Evolutionary conservation across 129 eudicot genomes (phyloP).

Genomic region (Arctium minus): DNA sequence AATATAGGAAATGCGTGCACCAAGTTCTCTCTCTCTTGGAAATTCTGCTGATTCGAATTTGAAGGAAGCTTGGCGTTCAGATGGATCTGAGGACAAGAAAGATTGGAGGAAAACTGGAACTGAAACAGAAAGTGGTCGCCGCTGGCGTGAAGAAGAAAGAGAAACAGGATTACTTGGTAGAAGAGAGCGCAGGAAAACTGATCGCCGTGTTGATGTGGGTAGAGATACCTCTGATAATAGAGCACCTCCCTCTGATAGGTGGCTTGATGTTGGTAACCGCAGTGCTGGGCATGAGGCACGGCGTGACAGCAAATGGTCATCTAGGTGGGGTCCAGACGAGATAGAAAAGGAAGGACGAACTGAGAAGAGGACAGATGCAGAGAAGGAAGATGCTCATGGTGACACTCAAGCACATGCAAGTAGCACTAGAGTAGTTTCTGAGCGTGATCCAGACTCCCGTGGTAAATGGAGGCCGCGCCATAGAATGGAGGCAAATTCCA

Average conservation of each 20-base stretch:
- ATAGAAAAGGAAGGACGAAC: conserved; percentile 64
- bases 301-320: conserved; percentile 75
- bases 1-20: conserved; percentile 76
- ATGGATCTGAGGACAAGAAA: conserved; percentile 71
- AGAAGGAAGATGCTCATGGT: conserved; percentile 53
- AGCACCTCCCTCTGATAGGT: conserved; percentile 56
- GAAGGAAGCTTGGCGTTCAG: conserved; percentile 75
- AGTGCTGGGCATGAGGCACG: conserved; percentile 44
- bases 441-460: conserved; percentile 63
- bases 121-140: conserved; percentile 71
- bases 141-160: conserved; percentile 99
- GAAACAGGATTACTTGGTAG: conserved; percentile 94
- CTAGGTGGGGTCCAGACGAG: conserved; percentile 84
- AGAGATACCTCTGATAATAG: conserved; percentile 50
- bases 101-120: conserved; percentile 71
- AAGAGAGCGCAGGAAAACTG: conserved; percentile 81
- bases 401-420: conserved; percentile 45
- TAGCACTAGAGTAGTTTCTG: conserved; percentile 41
- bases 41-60: conserved; percentile 56
- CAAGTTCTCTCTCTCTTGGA: conserved; percentile 89
- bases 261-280: conserved; percentile 59
- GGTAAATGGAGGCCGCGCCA: conserved; percentile 88
- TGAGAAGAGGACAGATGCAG: conserved; percentile 53
- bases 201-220: conserved; percentile 65
- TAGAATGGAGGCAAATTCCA: conserved; percentile 58